phyloP scores from a whole-genome alignment of 306 rosid species.

The Parietaria judaica region DNA sequence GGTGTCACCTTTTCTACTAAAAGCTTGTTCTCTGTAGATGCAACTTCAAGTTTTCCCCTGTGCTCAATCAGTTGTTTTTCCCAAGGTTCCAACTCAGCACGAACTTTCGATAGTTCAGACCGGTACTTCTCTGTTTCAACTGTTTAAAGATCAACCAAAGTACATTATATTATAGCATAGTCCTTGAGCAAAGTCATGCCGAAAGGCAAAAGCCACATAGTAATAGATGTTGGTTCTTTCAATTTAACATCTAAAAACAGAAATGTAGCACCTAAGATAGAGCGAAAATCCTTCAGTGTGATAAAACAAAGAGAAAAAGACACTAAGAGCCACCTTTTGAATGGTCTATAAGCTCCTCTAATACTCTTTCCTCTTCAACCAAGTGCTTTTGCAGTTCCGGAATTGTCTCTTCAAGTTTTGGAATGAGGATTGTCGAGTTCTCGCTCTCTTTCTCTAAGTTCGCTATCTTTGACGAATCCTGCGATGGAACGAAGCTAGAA shows the following conservation, averaged over 20 bases:
- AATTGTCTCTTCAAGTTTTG: slow-evolving; percentile 62
- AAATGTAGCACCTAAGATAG: neutral
- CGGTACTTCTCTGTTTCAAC: slow-evolving; percentile 81
- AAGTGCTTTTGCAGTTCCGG: slow-evolving; percentile 71
- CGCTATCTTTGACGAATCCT: slow-evolving; percentile 71
- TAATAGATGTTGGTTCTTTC: neutral
- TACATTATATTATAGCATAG: neutral
- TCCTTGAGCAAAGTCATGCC: neutral
- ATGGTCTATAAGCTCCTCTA: slow-evolving; percentile 71
- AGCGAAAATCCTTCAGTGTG: neutral
- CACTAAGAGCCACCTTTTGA: slow-evolving; percentile 52
- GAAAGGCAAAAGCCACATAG: neutral
- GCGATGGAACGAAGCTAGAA: slow-evolving; percentile 21
- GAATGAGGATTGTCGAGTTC: slow-evolving; percentile 62
- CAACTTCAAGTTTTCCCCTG: slow-evolving; percentile 89
- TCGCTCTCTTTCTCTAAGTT: slow-evolving; percentile 61
- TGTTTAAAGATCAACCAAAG: slow-evolving; percentile 31
- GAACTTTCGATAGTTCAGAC: slow-evolving; percentile 70
- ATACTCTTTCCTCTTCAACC: slow-evolving; percentile 61
- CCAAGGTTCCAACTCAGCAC: slow-evolving; percentile 94
- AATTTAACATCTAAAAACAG: neutral
- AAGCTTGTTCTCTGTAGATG: slow-evolving; percentile 62
- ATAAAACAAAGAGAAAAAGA: neutral
- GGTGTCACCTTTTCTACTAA: slow-evolving; percentile 66
- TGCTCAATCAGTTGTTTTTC: slow-evolving; percentile 81